phyloP scores from a whole-genome alignment of 2,329 filamentous ascomycete species.

The Thyridium curvatum region DNA sequence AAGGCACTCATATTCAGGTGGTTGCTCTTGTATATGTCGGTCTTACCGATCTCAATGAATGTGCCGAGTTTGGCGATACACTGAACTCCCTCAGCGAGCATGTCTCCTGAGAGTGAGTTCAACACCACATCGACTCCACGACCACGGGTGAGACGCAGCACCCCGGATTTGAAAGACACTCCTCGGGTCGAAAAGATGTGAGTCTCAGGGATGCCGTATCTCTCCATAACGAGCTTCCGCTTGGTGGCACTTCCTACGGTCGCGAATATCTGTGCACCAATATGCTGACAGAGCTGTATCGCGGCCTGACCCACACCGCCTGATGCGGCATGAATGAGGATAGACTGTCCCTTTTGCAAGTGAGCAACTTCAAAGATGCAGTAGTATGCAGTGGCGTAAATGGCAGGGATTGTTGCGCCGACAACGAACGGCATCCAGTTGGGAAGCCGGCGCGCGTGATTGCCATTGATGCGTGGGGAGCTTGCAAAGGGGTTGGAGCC shows the following conservation, averaged over 20 bases:
- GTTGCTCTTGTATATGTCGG: slow-evolving; percentile 19
- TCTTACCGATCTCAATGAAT: slow-evolving; percentile 23
- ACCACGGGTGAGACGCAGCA: neutral
- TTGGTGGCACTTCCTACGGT: slow-evolving; percentile 2
- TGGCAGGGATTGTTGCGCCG: slow-evolving; percentile 22
- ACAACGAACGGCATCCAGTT: slow-evolving; percentile 22
- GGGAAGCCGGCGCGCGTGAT: slow-evolving; percentile 12
- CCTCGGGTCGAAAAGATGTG: slow-evolving; percentile 2
- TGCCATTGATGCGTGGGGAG: slow-evolving; percentile 8
- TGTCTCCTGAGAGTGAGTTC: slow-evolving; percentile 12
- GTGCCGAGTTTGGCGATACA: slow-evolving; percentile 21
- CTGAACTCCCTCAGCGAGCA: slow-evolving; percentile 18
- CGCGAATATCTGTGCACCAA: slow-evolving; percentile 4
- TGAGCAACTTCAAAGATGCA: slow-evolving; percentile 18
- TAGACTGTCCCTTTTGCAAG: slow-evolving; percentile 15
- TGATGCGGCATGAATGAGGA: slow-evolving; percentile 17
- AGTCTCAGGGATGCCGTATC: neutral
- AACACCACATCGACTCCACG: slow-evolving; percentile 2
- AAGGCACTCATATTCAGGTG: slow-evolving; percentile 27
- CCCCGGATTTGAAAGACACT: neutral
- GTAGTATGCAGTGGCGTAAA: slow-evolving; percentile 21
- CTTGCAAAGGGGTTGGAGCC: slow-evolving; percentile 8
- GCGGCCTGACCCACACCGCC: slow-evolving; percentile 15
- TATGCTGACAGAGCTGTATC: slow-evolving; percentile 12
- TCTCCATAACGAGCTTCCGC: neutral